Conservation (phyloP, 345 rosid genomes). For the Eucalyptus shirleyi region DNA sequence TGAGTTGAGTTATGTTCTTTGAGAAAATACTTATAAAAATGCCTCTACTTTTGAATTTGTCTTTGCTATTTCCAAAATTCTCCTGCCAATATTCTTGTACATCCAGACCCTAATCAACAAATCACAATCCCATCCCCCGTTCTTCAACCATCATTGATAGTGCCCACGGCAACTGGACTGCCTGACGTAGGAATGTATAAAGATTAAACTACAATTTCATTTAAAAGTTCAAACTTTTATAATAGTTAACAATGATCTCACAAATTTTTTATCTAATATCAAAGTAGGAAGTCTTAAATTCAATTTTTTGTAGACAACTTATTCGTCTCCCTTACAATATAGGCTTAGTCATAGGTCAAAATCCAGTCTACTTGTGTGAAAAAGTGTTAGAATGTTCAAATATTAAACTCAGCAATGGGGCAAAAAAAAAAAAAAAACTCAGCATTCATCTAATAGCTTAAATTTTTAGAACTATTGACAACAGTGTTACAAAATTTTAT, state of each 20-base stretch:
- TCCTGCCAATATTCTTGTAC: background rate
- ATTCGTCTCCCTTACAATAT: background rate
- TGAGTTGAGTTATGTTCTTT: background rate
- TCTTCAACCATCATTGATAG: background rate
- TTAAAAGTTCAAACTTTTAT: background rate
- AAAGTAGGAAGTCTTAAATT: background rate
- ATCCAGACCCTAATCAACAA: background rate
- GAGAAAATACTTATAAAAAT: background rate
- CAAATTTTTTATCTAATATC: background rate
- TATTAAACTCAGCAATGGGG: rapidly evolving
- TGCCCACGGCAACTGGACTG: rapidly evolving
- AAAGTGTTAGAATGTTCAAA: background rate
- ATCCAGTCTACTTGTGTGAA: rapidly evolving
- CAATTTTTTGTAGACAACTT: background rate
- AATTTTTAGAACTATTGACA: background rate
- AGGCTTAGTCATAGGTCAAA: background rate
- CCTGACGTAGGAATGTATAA: background rate
- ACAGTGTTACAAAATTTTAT: rapidly evolving
- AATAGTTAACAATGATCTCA: rapidly evolving
- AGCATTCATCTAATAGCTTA: rapidly evolving
- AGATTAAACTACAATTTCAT: background rate
- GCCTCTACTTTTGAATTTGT: background rate
- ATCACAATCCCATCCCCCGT: background rate
- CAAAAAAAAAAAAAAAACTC: no score
- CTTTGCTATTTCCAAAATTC: background rate